Conservation (phyloP, 768 basidiomycete genomes). For the Tricholoma hemisulphureum region DNA sequence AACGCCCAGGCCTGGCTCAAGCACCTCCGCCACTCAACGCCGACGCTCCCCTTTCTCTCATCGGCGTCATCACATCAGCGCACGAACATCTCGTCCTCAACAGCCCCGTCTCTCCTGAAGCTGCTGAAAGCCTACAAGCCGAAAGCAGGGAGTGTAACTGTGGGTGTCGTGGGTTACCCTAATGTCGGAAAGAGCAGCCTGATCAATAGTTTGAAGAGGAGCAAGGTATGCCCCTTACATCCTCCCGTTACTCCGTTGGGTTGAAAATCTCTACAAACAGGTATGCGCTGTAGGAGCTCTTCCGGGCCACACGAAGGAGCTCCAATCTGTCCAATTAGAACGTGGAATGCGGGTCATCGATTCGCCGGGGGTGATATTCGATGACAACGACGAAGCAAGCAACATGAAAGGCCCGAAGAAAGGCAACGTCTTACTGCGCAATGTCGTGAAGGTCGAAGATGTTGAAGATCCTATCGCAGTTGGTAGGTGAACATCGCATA, state of each 20-base stretch:
- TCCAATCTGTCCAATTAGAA: slow-evolving; percentile 90
- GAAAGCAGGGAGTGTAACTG: slow-evolving; percentile 67
- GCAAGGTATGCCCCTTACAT: slow-evolving; percentile 52
- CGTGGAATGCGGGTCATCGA: slow-evolving; percentile 91
- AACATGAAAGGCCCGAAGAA: slow-evolving; percentile 47
- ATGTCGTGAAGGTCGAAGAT: slow-evolving; percentile 89
- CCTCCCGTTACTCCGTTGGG: neutral
- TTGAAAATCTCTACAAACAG: slow-evolving; percentile 30
- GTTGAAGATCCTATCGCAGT: slow-evolving; percentile 88
- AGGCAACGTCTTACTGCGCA: slow-evolving; percentile 73
- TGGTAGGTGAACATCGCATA: slow-evolving; percentile 48
- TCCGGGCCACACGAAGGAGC: slow-evolving; percentile 88
- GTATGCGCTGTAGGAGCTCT: slow-evolving; percentile 95
- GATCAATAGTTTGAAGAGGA: slow-evolving; percentile 88
- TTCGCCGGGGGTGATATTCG: slow-evolving; percentile 97
- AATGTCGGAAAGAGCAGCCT: slow-evolving; percentile 96
- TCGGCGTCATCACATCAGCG: slow-evolving; percentile 74
- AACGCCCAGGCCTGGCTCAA: slow-evolving; percentile 91
- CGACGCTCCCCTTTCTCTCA: slow-evolving; percentile 89
- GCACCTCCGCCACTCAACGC: slow-evolving; percentile 88
- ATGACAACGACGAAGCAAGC: slow-evolving; percentile 60
- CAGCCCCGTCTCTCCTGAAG: slow-evolving; percentile 73
- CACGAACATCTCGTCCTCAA: slow-evolving; percentile 74
- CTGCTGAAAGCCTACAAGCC: slow-evolving; percentile 84
- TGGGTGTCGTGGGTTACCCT: slow-evolving; percentile 94